Percentiles rank a stretch among this genome's conserved stretches.
Conservation (phyloP, 2,329 filamentous ascomycete genomes). For the Hypocreales sp. region DNA sequence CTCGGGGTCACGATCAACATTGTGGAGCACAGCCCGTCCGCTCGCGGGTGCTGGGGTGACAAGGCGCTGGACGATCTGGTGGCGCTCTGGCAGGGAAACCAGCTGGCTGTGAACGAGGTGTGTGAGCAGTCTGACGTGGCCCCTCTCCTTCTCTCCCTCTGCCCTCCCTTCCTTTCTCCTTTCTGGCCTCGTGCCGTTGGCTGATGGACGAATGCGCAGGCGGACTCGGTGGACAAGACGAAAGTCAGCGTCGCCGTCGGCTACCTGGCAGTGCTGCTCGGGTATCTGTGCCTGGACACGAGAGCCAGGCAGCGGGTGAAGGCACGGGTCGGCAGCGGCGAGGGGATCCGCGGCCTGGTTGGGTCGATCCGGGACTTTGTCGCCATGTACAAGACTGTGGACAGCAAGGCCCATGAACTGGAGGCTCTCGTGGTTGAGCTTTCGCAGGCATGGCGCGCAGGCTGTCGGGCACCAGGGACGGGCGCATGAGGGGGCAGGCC, state of each 20-base stretch:
- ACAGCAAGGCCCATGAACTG: constrained; percentile 24
- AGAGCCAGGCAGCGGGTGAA: constrained; percentile 27
- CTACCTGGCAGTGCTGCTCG: constrained; percentile 72
- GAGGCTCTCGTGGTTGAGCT: constrained; percentile 22
- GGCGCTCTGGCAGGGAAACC: constrained; percentile 50
- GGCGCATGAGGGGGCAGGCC: too few relatives aligned
- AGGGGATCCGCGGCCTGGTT: constrained; percentile 27
- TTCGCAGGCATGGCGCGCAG: too few relatives aligned
- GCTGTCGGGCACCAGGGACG: too few relatives aligned
- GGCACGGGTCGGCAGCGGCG: constrained; percentile 22
- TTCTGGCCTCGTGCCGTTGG: too few relatives aligned
- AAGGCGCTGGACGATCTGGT: constrained; percentile 43
- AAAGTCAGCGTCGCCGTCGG: constrained; percentile 72
- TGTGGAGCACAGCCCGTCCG: constrained; percentile 56
- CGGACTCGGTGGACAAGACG: constrained; percentile 57
- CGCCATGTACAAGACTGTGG: constrained; percentile 31
- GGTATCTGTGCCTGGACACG: constrained; percentile 54
- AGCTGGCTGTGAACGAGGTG: constrained; percentile 53
- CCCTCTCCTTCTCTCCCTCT: too few relatives aligned
- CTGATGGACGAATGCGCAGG: constrained; percentile 22
- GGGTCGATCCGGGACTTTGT: constrained; percentile 40
- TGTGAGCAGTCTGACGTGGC: constrained; percentile 13
- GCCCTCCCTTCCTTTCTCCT: neutral
- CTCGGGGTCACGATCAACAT: constrained; percentile 80
- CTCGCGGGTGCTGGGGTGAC: constrained; percentile 26